phyloP scores from a whole-genome alignment of 2,329 filamentous ascomycete species.

The Botryotinia convoluta region DNA sequence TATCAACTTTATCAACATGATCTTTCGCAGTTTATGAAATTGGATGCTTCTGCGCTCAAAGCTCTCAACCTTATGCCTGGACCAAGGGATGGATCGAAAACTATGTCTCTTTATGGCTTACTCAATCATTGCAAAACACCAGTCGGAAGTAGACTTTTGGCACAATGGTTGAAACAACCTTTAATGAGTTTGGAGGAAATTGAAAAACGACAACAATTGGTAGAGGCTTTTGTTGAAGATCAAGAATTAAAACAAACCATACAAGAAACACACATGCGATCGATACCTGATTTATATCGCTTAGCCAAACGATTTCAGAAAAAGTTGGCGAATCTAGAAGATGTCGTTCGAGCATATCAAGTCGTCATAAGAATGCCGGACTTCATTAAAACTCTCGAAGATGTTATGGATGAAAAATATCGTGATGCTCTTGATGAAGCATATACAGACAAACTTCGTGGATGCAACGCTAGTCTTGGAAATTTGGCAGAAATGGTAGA shows the following conservation, averaged over 20 bases:
- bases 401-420: slow-evolving; percentile 93
- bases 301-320: slow-evolving; percentile 93
- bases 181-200: slow-evolving; percentile 90
- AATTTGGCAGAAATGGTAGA: slow-evolving; percentile 98
- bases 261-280: slow-evolving; percentile 92
- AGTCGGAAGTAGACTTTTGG: slow-evolving; percentile 80
- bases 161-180: slow-evolving; percentile 97
- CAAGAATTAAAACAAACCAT: slow-evolving; percentile 92
- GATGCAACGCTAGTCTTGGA: slow-evolving; percentile 72
- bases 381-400: slow-evolving; percentile 84
- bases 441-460: slow-evolving; percentile 80
- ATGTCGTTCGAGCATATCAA: slow-evolving; percentile 94
- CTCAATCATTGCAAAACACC: slow-evolving; percentile 98
- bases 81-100: slow-evolving; percentile 90
- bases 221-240: slow-evolving; percentile 91
- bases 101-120: slow-evolving; percentile 91
- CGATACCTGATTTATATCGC: slow-evolving; percentile 90
- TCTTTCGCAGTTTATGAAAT: slow-evolving; percentile 94
- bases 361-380: slow-evolving; percentile 88
- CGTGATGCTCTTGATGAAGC: slow-evolving; percentile 80
- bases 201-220: slow-evolving; percentile 85
- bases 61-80: slow-evolving; percentile 97
- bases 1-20: slow-evolving; percentile 98
- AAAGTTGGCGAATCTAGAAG: slow-evolving; percentile 85
- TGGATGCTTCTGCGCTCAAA: slow-evolving; percentile 90